Evolutionary conservation across 257 asterid genomes (phyloP), one percentile per base, ranked within the genome.

Genomic region (Mentha longifolia): DNA sequence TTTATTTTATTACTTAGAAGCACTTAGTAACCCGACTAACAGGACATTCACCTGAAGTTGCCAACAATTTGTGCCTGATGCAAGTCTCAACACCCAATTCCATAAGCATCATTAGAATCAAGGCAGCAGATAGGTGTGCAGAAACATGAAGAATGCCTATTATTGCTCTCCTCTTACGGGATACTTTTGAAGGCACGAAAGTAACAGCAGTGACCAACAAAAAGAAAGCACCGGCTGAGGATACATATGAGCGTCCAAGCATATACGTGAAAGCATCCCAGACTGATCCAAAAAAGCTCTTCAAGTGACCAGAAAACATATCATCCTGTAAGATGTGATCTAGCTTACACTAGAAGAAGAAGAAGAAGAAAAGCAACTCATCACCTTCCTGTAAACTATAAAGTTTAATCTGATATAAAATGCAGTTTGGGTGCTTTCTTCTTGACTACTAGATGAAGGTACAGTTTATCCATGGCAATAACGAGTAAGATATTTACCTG

Each of bases 31-130:
- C 45, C 67, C 22, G 55, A 51, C 47, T 63, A 52, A 47, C 60
- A 25, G 75, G 42, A 65, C 31, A 62, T 50, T 82, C 68, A 94
- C 99, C 98, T 74, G 97, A 84, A 57, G 95, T 95, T 45, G 91
- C 97, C 86, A 95, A 82, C 82, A 95, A 68, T 30, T 95, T 84
- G 68, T 95, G 92, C 67, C 94, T 84, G 73, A 95, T 89, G 70
- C 99, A 95, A 9, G 92, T 92, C 82, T 95, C 99, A n/a, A 95
- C 46, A 35, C 96, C 99, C 89, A 95, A 67, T 74, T 95, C 99
- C 87, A 95, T 57, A 55, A 95, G 92, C 81, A 95, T 70, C 98
- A 92, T 92, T 55, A 95, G 88, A 81, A 92, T 88, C 85, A 95
- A 81, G 20, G 99, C 98, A 35, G 99, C 88, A 55, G 97, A 84